phyloP scores from a whole-genome alignment of 2,329 filamentous ascomycete species.

The Claviceps quebecensis region DNA sequence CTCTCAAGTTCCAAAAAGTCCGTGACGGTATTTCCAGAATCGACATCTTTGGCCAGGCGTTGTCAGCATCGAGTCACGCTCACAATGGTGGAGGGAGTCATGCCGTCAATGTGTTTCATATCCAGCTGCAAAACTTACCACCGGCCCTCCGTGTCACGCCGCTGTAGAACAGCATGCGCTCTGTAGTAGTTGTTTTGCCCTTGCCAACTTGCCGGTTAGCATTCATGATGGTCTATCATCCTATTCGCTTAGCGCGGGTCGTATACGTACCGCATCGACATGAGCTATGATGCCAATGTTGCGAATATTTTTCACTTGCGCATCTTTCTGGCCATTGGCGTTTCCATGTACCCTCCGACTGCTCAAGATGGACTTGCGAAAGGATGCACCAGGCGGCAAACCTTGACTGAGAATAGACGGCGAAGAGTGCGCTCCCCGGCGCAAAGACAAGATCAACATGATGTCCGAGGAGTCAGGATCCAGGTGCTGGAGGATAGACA shows the following conservation, averaged over 20 bases:
- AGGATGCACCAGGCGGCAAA: neutral
- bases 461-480: neutral
- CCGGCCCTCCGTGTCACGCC: conserved; percentile 79
- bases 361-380: neutral
- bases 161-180: conserved; percentile 97
- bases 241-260: neutral
- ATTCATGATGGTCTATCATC: neutral
- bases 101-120: neutral
- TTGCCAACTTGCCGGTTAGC: conserved; percentile 3
- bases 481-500: neutral
- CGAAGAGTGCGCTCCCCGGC: conserved; percentile 4
- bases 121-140: conserved; percentile 25
- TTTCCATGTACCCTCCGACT: conserved; percentile 3
- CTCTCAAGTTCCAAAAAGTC: conserved; percentile 92
- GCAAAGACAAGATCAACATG: conserved; percentile 9
- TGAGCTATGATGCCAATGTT: conserved; percentile 99
- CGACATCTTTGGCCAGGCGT: conserved; percentile 52
- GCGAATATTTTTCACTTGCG: conserved; percentile 43
- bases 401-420: neutral
- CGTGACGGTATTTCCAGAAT: conserved; percentile 91
- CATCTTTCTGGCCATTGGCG: conserved; percentile 11
- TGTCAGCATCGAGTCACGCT: neutral
- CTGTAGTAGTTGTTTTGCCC: conserved; percentile 96
- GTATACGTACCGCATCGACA: conserved; percentile 62
- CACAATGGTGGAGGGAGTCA: neutral